Evolutionary conservation across 2,329 filamentous ascomycete genomes (phyloP).

Genomic region (Tolypocladium guangdongense): DNA sequence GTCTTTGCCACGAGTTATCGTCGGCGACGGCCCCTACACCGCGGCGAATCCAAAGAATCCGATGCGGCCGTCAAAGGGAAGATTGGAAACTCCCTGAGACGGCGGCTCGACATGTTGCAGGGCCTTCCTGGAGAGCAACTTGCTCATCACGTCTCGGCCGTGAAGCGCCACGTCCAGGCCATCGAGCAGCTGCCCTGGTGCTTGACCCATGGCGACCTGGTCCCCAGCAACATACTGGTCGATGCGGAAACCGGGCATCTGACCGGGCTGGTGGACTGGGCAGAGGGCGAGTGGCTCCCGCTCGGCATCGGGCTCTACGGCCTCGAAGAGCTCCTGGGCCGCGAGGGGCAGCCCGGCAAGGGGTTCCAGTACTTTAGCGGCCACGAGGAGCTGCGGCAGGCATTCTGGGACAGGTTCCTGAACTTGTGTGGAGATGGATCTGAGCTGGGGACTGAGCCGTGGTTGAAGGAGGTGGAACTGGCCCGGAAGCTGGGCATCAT

Average conservation of each 20-base stretch:
- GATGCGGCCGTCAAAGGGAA: slow-evolving; percentile 12
- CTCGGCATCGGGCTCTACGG: slow-evolving; percentile 51
- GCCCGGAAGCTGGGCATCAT: slow-evolving; percentile 41
- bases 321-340: slow-evolving; percentile 47
- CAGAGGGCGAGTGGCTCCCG: slow-evolving; percentile 49
- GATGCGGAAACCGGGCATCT: slow-evolving; percentile 30
- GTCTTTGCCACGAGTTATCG: slow-evolving; percentile 28
- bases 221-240: slow-evolving; percentile 47
- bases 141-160: slow-evolving; percentile 15
- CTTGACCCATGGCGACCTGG: slow-evolving; percentile 50
- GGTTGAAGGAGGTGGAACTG: slow-evolving; percentile 9
- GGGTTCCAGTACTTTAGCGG: slow-evolving; percentile 34
- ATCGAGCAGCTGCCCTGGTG: slow-evolving; percentile 39
- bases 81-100: slow-evolving; percentile 29
- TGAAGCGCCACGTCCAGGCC: slow-evolving; percentile 14
- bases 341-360: slow-evolving; percentile 16
- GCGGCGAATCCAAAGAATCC: background rate
- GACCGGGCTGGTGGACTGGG: slow-evolving; percentile 51
- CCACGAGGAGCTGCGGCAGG: slow-evolving; percentile 27
- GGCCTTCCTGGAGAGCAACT: slow-evolving; percentile 18
- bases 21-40: slow-evolving; percentile 5
- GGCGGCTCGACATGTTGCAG: slow-evolving; percentile 26
- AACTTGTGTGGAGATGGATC: background rate
- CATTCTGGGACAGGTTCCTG: slow-evolving; percentile 39
- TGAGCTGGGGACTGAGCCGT: too few species aligned